Conservation (phyloP, 2,329 filamentous ascomycete species). For the Verticillium nonalfalfae region DNA sequence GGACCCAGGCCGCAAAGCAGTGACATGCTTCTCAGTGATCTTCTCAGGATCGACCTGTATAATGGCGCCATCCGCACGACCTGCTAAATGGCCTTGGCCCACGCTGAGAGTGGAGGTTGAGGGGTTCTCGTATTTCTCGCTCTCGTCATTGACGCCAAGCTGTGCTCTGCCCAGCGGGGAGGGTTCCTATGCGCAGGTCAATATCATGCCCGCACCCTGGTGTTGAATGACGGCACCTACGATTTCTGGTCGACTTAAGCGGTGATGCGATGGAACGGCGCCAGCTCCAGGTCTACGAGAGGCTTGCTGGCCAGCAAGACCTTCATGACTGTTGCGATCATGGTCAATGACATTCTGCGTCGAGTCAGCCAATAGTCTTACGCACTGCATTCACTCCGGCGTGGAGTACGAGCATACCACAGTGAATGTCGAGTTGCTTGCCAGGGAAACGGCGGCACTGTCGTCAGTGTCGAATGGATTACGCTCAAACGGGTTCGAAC, state of each 20-base stretch:
- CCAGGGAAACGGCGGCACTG: slow-evolving; percentile 9
- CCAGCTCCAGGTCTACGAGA: background rate
- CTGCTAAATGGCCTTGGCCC: background rate
- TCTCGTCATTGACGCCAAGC: slow-evolving; percentile 1
- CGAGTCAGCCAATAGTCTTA: background rate
- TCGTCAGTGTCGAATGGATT: slow-evolving; percentile 13
- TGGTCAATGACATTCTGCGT: slow-evolving; percentile 6
- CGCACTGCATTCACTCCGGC: background rate
- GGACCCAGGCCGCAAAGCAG: slow-evolving; percentile 3
- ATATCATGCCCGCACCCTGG: background rate
- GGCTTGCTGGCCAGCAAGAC: background rate
- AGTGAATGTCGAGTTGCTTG: slow-evolving; percentile 12
- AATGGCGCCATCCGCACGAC: slow-evolving; percentile 2
- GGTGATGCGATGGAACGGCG: slow-evolving; percentile 1
- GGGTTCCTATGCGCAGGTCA: slow-evolving; percentile 6
- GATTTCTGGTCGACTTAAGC: slow-evolving; percentile 10
- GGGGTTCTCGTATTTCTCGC: slow-evolving; percentile 5
- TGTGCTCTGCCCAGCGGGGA: slow-evolving; percentile 9
- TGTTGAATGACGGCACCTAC: background rate
- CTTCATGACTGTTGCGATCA: background rate
- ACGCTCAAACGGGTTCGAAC: slow-evolving; percentile 10
- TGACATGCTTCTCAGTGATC: slow-evolving; percentile 7
- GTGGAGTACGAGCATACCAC: slow-evolving; percentile 4
- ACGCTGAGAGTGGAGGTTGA: slow-evolving; percentile 1
- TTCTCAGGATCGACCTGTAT: slow-evolving; percentile 7